Percentiles rank a stretch among this genome's conserved stretches.
phyloP scores from a whole-genome alignment of 2,329 filamentous ascomycete genomes.

The Aspergillus ruber region DNA sequence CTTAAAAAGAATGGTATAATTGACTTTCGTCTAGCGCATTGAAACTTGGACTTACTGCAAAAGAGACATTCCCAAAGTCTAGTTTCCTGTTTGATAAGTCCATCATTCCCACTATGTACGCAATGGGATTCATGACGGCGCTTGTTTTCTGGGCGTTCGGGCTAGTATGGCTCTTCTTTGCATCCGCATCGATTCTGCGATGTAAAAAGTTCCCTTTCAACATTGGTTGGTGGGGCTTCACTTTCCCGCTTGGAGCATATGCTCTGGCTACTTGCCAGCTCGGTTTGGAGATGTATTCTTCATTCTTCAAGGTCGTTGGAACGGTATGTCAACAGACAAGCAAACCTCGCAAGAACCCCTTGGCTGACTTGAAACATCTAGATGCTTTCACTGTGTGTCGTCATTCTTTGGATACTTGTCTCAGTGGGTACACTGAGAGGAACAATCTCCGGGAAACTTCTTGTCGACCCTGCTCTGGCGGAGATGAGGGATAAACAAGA shows the following conservation, averaged over 20 bases:
- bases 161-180: slow-evolving; percentile 30
- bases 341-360: not conserved
- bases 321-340: slow-evolving; percentile 30
- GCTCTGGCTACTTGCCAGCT: slow-evolving; percentile 35
- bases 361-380: slow-evolving; percentile 7
- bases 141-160: slow-evolving; percentile 32
- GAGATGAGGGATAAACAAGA: slow-evolving; percentile 15
- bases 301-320: slow-evolving; percentile 52
- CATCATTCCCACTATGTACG: slow-evolving; percentile 23
- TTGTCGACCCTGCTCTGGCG: slow-evolving; percentile 48
- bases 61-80: slow-evolving; percentile 20
- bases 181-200: slow-evolving; percentile 23
- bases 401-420: slow-evolving; percentile 50
- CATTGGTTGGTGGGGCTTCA: slow-evolving; percentile 57
- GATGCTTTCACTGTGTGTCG: slow-evolving; percentile 45
- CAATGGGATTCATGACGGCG: slow-evolving; percentile 24
- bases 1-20: not conserved
- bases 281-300: slow-evolving; percentile 46
- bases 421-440: slow-evolving; percentile 41
- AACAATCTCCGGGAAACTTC: slow-evolving; percentile 41
- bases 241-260: slow-evolving; percentile 53
- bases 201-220: slow-evolving; percentile 49
- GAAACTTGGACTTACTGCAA: slow-evolving; percentile 43
- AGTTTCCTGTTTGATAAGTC: slow-evolving; percentile 11
- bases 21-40: slow-evolving; percentile 28